These are phyloP conservation scores for Phytophthora tentaculata DNA, from an alignment of 352 stramenopile genomes.

Conservation along the genomic window DNA sequence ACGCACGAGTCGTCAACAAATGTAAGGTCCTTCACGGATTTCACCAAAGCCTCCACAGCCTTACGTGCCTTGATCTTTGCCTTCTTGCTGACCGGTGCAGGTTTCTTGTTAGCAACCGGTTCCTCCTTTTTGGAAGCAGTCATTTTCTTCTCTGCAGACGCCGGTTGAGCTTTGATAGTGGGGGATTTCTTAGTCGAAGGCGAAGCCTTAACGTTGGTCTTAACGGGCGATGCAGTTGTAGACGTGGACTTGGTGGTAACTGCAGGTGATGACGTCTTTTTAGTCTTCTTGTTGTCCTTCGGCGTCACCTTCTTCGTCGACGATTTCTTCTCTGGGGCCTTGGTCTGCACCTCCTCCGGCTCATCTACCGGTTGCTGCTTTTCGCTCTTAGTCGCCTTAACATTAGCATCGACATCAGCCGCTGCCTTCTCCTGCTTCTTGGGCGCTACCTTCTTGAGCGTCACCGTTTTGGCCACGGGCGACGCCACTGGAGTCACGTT, in stretches of 20 bases:
- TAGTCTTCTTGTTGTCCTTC: conserved; percentile 25
- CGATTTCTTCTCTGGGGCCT: conserved; percentile 14
- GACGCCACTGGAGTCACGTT: conserved; percentile 21
- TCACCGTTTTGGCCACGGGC: conserved; percentile 19
- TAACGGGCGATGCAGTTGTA: not conserved
- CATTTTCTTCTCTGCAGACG: conserved; percentile 13
- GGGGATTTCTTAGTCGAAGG: conserved; percentile 18
- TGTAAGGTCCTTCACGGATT: conserved; percentile 43
- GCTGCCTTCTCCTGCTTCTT: conserved; percentile 19
- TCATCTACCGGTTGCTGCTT: conserved; percentile 33
- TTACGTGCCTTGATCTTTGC: conserved; percentile 23
- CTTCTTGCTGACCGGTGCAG: conserved; percentile 29
- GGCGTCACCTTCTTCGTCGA: conserved; percentile 20
- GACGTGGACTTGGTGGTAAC: not conserved
- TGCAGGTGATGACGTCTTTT: conserved; percentile 11
- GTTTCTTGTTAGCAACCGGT: conserved; percentile 12
- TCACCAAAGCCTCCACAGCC: conserved; percentile 53
- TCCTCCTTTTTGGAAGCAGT: conserved; percentile 11
- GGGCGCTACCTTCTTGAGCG: conserved; percentile 2
- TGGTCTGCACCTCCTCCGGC: conserved; percentile 12
- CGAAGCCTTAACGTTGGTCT: conserved; percentile 4
- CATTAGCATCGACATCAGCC: not conserved
- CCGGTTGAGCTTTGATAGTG: conserved; percentile 14
- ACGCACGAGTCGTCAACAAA: conserved; percentile 57
- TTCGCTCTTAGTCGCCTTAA: not conserved